Evolutionary conservation across 2,329 filamentous ascomycete species (phyloP).

Genomic region (Fusarium sp.): DNA sequence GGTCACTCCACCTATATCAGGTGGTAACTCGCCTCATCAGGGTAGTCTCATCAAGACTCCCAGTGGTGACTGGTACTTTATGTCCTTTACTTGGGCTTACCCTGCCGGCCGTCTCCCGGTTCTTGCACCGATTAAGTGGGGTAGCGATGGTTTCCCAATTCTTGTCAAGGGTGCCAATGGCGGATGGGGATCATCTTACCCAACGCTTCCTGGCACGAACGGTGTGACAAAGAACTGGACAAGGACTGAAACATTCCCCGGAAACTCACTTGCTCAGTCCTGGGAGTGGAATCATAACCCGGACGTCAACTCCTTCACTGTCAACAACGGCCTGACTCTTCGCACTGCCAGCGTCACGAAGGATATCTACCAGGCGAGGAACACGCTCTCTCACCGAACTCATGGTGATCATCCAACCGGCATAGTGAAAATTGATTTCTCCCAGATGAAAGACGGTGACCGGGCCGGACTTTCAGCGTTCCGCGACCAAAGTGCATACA

Average conservation of each 20-base stretch:
- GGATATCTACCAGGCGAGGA: constrained; percentile 59
- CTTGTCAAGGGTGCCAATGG: constrained; percentile 54
- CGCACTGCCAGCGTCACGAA: constrained; percentile 61
- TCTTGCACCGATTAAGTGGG: constrained; percentile 64
- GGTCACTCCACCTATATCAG: constrained; percentile 55
- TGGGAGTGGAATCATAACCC: constrained; percentile 75
- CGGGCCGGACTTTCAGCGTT: constrained; percentile 62
- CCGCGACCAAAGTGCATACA: constrained; percentile 62
- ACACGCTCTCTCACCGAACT: constrained; percentile 60
- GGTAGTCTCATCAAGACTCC: constrained; percentile 64
- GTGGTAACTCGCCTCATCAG: constrained; percentile 61
- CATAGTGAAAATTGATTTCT: constrained; percentile 61
- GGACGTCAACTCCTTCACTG: constrained; percentile 56
- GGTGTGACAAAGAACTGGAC: constrained; percentile 38
- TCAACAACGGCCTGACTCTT: constrained; percentile 58
- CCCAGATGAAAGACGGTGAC: constrained; percentile 61
- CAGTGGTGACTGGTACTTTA: constrained; percentile 66
- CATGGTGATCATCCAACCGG: constrained; percentile 56
- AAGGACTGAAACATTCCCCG: constrained; percentile 58
- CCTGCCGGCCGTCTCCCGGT: constrained; percentile 67
- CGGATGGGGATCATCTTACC: constrained; percentile 59
- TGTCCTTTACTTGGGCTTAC: constrained; percentile 65
- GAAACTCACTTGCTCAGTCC: constrained; percentile 51
- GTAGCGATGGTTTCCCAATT: constrained; percentile 60
- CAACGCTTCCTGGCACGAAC: constrained; percentile 40